Conservation (phyloP, 2,329 filamentous ascomycete genomes). For the Claviceps sp. region DNA sequence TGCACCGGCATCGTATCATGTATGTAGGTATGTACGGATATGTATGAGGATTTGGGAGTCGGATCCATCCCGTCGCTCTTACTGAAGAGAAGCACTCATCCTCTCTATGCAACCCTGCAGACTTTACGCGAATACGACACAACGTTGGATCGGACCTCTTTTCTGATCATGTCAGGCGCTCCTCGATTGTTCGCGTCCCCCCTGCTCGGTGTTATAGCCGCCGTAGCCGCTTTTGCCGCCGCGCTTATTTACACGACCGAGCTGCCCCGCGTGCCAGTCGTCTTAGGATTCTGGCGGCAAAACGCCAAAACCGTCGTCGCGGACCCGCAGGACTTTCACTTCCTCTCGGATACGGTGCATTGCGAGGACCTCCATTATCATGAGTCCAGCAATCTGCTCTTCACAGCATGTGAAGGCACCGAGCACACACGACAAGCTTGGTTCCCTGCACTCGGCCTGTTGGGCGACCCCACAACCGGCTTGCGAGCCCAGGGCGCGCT, state of each 20-base stretch:
- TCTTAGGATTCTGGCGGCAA: conserved; percentile 17
- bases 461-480: conserved; percentile 25
- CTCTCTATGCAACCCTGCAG: background rate
- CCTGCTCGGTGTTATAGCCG: background rate
- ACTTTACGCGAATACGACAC: background rate
- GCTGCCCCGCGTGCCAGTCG: conserved; percentile 2
- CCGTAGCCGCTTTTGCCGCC: background rate
- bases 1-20: no score
- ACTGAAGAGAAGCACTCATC: background rate
- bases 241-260: conserved; percentile 4
- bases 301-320: conserved; percentile 10
- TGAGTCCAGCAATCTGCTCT: conserved; percentile 31
- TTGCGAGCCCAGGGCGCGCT: conserved; percentile 28
- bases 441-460: conserved; percentile 35
- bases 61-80: background rate
- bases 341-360: conserved; percentile 37
- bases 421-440: conserved; percentile 29
- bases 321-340: conserved; percentile 18
- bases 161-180: background rate
- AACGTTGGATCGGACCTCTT: background rate
- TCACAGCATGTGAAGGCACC: conserved; percentile 41
- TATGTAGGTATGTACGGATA: no score
- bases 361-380: conserved; percentile 51
- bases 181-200: background rate
- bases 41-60: background rate